A percentile compares a stretch with the other conserved stretches of the same genome.
Evolutionary conservation across 495 filamentous ascomycete genomes (phyloP).

Genomic region (Penicillium goetzii): DNA sequence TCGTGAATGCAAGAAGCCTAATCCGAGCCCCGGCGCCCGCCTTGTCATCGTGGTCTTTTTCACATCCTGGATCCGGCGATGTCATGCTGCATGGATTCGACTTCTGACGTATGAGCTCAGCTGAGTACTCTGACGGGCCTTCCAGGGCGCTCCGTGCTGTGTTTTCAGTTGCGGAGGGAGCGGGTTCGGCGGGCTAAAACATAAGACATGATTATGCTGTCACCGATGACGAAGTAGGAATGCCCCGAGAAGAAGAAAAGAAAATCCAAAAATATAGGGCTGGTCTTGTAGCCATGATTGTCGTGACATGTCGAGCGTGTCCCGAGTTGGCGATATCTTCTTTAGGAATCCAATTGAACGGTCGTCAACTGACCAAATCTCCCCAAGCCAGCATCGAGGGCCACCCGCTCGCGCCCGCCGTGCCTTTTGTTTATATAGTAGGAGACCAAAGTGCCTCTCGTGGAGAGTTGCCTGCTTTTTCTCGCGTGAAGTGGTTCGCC

Average conservation of each 20-base stretch:
- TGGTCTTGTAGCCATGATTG: not conserved
- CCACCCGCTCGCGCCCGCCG: not conserved
- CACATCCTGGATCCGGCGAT: not conserved
- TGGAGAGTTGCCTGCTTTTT: slow-evolving; percentile 16
- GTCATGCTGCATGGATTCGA: slow-evolving; percentile 19
- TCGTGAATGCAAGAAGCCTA: slow-evolving; percentile 1
- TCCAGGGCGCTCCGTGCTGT: not conserved
- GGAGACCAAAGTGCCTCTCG: slow-evolving; percentile 18
- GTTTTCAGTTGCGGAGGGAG: slow-evolving; percentile 1
- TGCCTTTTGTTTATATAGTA: slow-evolving; percentile 32
- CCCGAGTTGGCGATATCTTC: not conserved
- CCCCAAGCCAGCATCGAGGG: not conserved
- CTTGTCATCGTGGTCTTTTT: not conserved
- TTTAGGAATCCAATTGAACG: not conserved
- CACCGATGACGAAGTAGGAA: slow-evolving; percentile 34
- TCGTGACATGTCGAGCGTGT: not conserved
- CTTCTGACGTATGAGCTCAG: slow-evolving; percentile 1
- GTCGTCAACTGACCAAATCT: not conserved
- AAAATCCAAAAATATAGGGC: not conserved
- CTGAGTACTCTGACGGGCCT: not conserved
- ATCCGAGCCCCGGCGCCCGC: not conserved
- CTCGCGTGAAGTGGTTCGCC: slow-evolving; percentile 23
- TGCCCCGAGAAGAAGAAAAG: not conserved
- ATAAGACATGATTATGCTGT: slow-evolving; percentile 28
- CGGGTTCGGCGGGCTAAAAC: slow-evolving; percentile 19